Base-by-base conservation (phyloP, 306 rosid species). In the Castanopsis chinensis region DNA sequence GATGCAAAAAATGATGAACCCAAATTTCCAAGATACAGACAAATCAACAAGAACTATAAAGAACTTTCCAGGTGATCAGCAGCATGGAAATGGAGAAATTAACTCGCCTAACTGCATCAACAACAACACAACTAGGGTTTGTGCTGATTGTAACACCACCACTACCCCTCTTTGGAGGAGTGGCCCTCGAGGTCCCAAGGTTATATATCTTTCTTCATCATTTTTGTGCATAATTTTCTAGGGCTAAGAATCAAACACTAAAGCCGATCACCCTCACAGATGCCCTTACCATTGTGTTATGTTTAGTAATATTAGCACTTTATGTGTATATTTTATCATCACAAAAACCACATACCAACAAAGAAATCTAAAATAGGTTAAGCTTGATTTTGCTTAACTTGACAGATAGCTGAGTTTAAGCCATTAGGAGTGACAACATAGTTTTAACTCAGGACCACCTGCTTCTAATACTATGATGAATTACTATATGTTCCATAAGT, bases 151-250 rank as follows among this genome's bases (percentile, higher is more conserved):
- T 74, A 84, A 84, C 75, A 92, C 98, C 30, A 91, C 79, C 76
- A 82, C 79, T 70, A 94, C 97, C 83, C 97, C 98, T 70, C 98
- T 94, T 68, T 94, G 97, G 98, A 87, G 97, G 70, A 89, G 97
- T 85, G 98, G 98, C 82, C 98, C 98, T 81, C 86, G 78, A 75
- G 98, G 97, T 73, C 98, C 98, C 68, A 94, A 92, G 98, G 98
- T 94, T 10, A 61, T 72, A 23, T n/a, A 60, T 32, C 11, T 32
- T 68, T 6, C 12, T 9, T 32, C 5, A 49, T 1, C 17, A 49
- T 49, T 49, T 49, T 11, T 49, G 17, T 3, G 5, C 17, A 49
- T 49, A 49, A 49, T 10, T 49, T 49, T 49, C 15, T 49, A 49
- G 53, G 14, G 53, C 17, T 49, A 49, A 49, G 17, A 49, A 49